Base-by-base conservation (phyloP, 2,329 filamentous ascomycete species). In the Fusarium sp. region DNA sequence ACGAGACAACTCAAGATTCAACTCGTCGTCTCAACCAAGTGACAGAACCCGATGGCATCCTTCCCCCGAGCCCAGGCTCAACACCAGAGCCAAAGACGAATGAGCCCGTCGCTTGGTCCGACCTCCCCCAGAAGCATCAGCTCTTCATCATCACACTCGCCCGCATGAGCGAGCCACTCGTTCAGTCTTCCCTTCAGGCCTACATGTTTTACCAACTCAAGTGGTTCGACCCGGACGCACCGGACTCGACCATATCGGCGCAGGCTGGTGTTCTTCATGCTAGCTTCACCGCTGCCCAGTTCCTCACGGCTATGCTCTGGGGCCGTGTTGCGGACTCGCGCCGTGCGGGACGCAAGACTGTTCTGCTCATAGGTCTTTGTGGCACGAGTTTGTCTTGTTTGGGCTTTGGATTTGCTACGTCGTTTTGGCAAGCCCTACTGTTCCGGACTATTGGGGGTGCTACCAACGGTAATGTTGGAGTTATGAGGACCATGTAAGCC, bases 191-290 rank as follows among this genome's bases (percentile, higher is more conserved):
- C 11, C 79, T 93, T 8, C 84, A 84, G 79, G 87, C 91, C 2
- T 96, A 96, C 79, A 89, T 96, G 83, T 96, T 93, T 80, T 96
- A 95, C 79, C 92, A 96, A 78, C 86, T 97, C n/a, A 89, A 88
- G 72, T 95, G 90, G 63, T 95, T 97, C 73, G 81, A 86, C 62
- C 81, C 83, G 0, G 79, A 74, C 9, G 80, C 87, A 13, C 79
- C 86, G 0, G 82, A 85, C 70, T 84, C 91, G 23, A 88, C 86
- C 2, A 93, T 97, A 70, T 88, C 93, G 0, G 84, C 86, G 18
- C 93, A 96, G 77, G 91, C 91, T 1, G 93, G 93, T 38, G 81
- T 96, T 2, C 82, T 97, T 23, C 89, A 92, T 51, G 92, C 91
- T 11, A 89, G 89, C 38, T 97, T 97, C 76, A 94, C 91, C 0